These are phyloP conservation scores for Aspergillus fijiensis DNA, from an alignment of 2,329 filamentous ascomycete genomes.

Conservation along the genomic window DNA sequence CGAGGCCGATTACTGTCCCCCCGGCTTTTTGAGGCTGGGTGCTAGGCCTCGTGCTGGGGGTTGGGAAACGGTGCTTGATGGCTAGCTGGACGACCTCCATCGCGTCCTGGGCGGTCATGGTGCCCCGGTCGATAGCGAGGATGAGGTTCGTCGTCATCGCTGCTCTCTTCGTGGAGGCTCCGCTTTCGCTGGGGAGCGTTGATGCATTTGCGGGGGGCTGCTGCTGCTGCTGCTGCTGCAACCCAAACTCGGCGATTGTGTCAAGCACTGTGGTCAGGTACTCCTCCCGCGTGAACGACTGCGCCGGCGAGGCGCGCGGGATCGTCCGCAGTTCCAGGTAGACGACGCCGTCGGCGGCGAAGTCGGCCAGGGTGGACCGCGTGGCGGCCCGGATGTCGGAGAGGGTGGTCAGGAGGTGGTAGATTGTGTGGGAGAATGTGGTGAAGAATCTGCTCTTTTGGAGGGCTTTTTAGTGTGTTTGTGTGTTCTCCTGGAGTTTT, in stretches of 20 bases:
- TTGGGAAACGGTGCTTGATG: constrained; percentile 44
- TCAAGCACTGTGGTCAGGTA: constrained; percentile 67
- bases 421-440: constrained; percentile 76
- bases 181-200: constrained; percentile 45
- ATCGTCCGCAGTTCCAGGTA: constrained; percentile 82
- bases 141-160: constrained; percentile 65
- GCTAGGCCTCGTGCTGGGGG: no score
- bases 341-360: constrained; percentile 67
- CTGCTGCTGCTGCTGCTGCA: no score
- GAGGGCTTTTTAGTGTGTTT: no score
- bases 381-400: constrained; percentile 63
- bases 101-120: constrained; percentile 58
- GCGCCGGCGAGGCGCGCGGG: constrained; percentile 61
- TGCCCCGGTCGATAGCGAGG: constrained; percentile 71
- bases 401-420: constrained; percentile 67
- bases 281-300: constrained; percentile 57
- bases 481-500: no score
- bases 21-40: constrained; percentile 16
- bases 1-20: constrained; percentile 66
- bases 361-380: constrained; percentile 63
- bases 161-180: constrained; percentile 18
- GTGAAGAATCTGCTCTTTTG: constrained; percentile 64
- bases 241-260: constrained; percentile 28
- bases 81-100: constrained; percentile 65
- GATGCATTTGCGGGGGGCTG: no score